A percentile compares a stretch with the other conserved stretches of the same genome.
phyloP scores from a whole-genome alignment of 2,329 filamentous ascomycete species.

The Aspergillus texensis region DNA sequence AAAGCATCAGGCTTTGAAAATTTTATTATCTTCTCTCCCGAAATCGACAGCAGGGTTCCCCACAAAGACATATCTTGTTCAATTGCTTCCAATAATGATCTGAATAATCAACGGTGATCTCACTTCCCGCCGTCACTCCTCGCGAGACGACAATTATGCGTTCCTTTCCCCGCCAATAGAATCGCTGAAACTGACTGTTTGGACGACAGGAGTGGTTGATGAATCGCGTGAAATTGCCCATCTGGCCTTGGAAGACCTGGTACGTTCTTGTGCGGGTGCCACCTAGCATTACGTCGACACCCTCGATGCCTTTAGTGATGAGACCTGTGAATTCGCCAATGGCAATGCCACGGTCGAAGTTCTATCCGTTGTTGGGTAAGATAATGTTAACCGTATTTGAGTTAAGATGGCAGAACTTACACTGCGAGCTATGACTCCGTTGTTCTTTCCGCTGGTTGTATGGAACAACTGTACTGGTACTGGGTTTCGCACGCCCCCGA shows the following conservation, averaged over 20 bases:
- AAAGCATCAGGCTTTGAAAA: background rate
- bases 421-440: constrained; percentile 47
- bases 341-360: constrained; percentile 56
- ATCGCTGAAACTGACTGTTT: constrained; percentile 60
- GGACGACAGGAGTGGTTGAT: constrained; percentile 62
- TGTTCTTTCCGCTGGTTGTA: constrained; percentile 57
- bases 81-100: constrained; percentile 60
- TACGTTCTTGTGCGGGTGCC: constrained; percentile 45
- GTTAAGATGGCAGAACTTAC: constrained; percentile 15
- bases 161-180: constrained; percentile 60
- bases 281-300: constrained; percentile 59
- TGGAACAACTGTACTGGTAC: constrained; percentile 57
- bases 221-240: constrained; percentile 61
- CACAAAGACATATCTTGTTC: constrained; percentile 59
- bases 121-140: constrained; percentile 55
- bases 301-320: constrained; percentile 55
- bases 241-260: constrained; percentile 60
- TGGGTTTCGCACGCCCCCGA: constrained; percentile 47
- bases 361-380: constrained; percentile 21
- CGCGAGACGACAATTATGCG: constrained; percentile 59
- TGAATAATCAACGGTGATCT: constrained; percentile 63
- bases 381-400: background rate
- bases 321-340: constrained; percentile 61
- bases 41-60: constrained; percentile 52
- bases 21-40: background rate